Conservation (phyloP, 2,329 filamentous ascomycete species). For the Lasiodiplodia theobromae region DNA sequence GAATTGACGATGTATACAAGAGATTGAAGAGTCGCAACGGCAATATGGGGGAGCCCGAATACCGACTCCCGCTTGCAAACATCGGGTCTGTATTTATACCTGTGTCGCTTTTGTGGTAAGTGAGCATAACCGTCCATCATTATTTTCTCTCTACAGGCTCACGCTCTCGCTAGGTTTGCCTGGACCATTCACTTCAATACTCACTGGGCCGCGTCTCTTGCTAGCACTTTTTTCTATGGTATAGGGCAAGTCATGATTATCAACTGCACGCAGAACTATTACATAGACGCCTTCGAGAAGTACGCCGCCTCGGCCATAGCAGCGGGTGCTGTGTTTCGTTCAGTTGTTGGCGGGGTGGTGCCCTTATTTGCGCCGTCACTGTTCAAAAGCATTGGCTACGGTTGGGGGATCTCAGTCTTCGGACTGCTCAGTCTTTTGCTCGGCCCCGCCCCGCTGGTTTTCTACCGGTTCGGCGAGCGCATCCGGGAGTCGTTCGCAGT, state of each 20-base stretch:
- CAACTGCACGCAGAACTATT: slow-evolving; percentile 63
- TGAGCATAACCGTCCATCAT: neutral
- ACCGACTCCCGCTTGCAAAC: slow-evolving; percentile 54
- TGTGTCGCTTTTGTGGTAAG: slow-evolving; percentile 51
- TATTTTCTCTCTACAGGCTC: neutral
- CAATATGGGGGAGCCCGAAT: slow-evolving; percentile 52
- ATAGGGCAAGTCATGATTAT: slow-evolving; percentile 62
- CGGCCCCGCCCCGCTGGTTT: slow-evolving; percentile 58
- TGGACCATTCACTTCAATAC: slow-evolving; percentile 52
- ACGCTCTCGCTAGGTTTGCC: slow-evolving; percentile 40
- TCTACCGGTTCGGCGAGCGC: slow-evolving; percentile 56
- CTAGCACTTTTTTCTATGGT: slow-evolving; percentile 57
- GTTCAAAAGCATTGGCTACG: slow-evolving; percentile 55
- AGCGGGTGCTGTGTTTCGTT: slow-evolving; percentile 57
- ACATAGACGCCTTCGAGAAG: slow-evolving; percentile 60
- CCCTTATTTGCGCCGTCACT: slow-evolving; percentile 54
- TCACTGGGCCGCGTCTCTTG: slow-evolving; percentile 52
- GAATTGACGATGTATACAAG: slow-evolving; percentile 58
- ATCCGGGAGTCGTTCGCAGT: slow-evolving; percentile 54
- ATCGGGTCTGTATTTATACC: slow-evolving; percentile 55
- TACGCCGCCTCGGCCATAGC: slow-evolving; percentile 60
- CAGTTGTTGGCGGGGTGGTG: slow-evolving; percentile 55
- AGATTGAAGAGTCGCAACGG: slow-evolving; percentile 49
- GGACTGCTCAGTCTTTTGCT: slow-evolving; percentile 54
- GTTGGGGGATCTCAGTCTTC: slow-evolving; percentile 60